Base-by-base conservation (phyloP, 257 asterid genomes). In the Ballota nigra region DNA sequence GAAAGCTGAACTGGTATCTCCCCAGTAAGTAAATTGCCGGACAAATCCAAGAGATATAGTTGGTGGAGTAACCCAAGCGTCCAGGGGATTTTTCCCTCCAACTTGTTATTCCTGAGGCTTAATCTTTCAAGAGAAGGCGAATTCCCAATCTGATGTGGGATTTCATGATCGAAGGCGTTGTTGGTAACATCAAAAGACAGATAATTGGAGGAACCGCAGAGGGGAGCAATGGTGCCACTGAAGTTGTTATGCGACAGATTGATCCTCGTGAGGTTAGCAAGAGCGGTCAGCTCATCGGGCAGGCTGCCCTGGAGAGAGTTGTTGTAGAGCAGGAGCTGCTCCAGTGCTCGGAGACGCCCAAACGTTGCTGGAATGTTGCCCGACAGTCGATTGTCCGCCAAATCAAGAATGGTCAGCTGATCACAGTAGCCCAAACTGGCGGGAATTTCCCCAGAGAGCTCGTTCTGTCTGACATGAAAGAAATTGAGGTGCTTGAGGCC, bases 291-390 rank as follows among this genome's bases (percentile, higher is more conserved):
- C 71, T 85, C 87, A 20, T 77, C 80, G 0, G 98, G 96, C 15
- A 93, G 78, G 70, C 11, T 83, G 55, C 98, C 98, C 51, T 45
- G 77, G 75, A 93, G 88, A 40, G 97, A 89, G 70, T 93, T 91
- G 83, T 93, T 91, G 68, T 93, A 93, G 2, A 93, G 92, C 97
- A 93, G 87, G 55, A 93, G 75, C 84, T 85, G 86, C 70, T 87
- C 80, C 61, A 93, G 88, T 18, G 87, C 86, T 23, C 12, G 75
- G 63, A 93, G 92, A 73, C 64, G 69, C 3, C 92, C 96, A n/a
- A 91, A 63, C 4, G 88, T 84, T 0, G 87, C 79, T 0, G 98
- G 98, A 47, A 93, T 74, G 68, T 63, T 11, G n/a, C 98, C 96
- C 2, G 92, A 87, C n/a, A 90, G 29, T 4, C 52, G 86, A 71